Conservation (phyloP, 345 rosid genomes). For the Zanthoxylum bungeanum region DNA sequence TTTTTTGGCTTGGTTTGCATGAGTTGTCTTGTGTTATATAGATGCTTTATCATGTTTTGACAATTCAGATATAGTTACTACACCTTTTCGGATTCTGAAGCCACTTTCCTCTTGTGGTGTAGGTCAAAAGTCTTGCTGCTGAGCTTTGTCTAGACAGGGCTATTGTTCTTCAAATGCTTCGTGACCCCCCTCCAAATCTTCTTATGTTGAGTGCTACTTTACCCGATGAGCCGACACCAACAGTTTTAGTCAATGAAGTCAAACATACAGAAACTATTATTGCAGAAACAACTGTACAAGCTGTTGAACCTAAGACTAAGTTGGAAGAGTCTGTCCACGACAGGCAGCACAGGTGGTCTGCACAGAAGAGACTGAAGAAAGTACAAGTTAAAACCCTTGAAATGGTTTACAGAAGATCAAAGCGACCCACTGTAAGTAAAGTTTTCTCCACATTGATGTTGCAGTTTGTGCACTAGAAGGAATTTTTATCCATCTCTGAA, state of each 20-base stretch:
- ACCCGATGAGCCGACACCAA: conserved; percentile 58
- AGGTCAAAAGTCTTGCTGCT: conserved; percentile 80
- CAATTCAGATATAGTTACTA: not conserved
- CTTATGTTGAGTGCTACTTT: conserved; percentile 73
- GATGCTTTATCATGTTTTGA: not conserved
- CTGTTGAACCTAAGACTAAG: conserved; percentile 33
- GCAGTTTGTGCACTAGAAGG: conserved; percentile 1
- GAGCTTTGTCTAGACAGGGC: conserved; percentile 87
- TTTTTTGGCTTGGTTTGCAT: not conserved
- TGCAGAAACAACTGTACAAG: conserved; percentile 26
- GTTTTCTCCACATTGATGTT: not conserved
- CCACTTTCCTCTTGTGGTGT: conserved; percentile 20
- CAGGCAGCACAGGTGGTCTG: conserved; percentile 71
- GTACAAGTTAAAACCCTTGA: conserved; percentile 75
- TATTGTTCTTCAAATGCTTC: conserved; percentile 72
- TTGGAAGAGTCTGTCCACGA: conserved; percentile 61
- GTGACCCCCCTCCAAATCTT: conserved; percentile 86
- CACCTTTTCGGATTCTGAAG: conserved; percentile 6
- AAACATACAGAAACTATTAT: conserved; percentile 29
- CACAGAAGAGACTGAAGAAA: conserved; percentile 84
- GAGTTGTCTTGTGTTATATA: no score
- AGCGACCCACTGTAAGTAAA: conserved; percentile 78
- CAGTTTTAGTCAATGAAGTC: conserved; percentile 29
- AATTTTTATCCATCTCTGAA: not conserved
- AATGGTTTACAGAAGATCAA: conserved; percentile 73